phyloP scores from a whole-genome alignment of 2,329 filamentous ascomycete genomes.

The Pseudogymnoascus sp. region DNA sequence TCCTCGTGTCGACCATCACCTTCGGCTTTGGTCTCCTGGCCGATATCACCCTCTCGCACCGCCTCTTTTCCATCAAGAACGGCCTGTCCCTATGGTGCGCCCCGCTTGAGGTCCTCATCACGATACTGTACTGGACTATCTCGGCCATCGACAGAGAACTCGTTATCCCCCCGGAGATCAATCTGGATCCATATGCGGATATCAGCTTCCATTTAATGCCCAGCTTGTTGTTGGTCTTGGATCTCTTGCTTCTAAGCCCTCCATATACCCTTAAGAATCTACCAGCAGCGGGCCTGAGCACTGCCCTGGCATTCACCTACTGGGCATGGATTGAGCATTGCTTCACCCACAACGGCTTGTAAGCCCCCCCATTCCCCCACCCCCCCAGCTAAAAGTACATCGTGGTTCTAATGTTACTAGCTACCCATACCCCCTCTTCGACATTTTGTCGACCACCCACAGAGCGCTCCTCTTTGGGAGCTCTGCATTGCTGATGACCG shows the following conservation, averaged over 20 bases:
- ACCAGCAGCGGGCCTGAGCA: conserved; percentile 50
- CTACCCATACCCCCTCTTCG: conserved; percentile 85
- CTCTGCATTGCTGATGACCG: conserved; percentile 63
- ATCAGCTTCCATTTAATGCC: conserved; percentile 60
- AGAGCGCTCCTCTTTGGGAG: conserved; percentile 60
- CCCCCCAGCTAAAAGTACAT: neutral
- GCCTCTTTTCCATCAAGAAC: conserved; percentile 61
- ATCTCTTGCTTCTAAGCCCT: conserved; percentile 61
- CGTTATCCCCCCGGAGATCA: conserved; percentile 45
- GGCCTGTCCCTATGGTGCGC: conserved; percentile 54
- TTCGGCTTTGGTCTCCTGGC: conserved; percentile 55
- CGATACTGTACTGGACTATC: conserved; percentile 64
- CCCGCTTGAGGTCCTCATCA: conserved; percentile 64
- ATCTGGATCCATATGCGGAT: conserved; percentile 49
- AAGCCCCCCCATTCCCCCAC: conserved; percentile 31
- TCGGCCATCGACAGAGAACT: conserved; percentile 44
- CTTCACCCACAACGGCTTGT: conserved; percentile 58
- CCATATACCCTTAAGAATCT: conserved; percentile 60
- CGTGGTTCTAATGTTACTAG: conserved; percentile 32
- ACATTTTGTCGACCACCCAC: conserved; percentile 54
- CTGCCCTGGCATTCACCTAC: conserved; percentile 54
- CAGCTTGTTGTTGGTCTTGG: conserved; percentile 52
- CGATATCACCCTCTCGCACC: conserved; percentile 50
- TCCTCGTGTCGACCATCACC: conserved; percentile 50
- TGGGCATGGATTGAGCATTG: conserved; percentile 73